A percentile compares a stretch with the other conserved stretches of the same genome.
Evolutionary conservation across 75 land plant genomes (phyloP).

Genomic region (Chamaecyparis obtusa): DNA sequence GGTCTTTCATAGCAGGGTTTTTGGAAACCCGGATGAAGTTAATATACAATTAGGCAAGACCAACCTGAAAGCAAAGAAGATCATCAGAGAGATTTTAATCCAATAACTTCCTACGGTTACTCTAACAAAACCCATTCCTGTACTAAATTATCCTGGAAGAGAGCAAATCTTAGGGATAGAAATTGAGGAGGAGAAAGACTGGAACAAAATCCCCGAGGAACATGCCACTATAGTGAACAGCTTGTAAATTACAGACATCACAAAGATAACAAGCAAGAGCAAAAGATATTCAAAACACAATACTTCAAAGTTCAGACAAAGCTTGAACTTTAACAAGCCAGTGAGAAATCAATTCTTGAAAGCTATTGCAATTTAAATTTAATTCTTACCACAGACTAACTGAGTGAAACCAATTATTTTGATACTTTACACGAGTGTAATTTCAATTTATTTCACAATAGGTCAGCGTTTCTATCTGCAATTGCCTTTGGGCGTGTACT

Average conservation of each 20-base stretch:
- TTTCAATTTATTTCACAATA: neutral
- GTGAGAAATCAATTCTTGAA: neutral
- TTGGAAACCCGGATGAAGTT: too few species aligned
- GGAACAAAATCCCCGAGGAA: neutral
- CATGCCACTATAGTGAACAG: neutral
- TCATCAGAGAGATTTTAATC: too few species aligned
- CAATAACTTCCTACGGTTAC: too few species aligned
- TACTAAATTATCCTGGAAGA: too few species aligned
- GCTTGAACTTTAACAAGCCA: neutral
- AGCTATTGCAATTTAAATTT: neutral
- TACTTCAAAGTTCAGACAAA: neutral
- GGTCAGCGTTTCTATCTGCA: neutral
- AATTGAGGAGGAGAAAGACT: neutral
- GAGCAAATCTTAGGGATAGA: too few species aligned
- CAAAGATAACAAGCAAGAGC: neutral
- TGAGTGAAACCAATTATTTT: neutral
- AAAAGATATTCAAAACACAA: neutral
- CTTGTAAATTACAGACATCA: neutral
- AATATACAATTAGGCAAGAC: too few species aligned
- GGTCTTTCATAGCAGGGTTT: too few species aligned
- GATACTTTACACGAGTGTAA: neutral
- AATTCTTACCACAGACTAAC: neutral
- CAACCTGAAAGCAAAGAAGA: too few species aligned
- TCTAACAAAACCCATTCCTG: too few species aligned
- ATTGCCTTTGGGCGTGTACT: neutral